phyloP scores from a whole-genome alignment of 768 basidiomycete genomes.

The Inosperma sp. region DNA sequence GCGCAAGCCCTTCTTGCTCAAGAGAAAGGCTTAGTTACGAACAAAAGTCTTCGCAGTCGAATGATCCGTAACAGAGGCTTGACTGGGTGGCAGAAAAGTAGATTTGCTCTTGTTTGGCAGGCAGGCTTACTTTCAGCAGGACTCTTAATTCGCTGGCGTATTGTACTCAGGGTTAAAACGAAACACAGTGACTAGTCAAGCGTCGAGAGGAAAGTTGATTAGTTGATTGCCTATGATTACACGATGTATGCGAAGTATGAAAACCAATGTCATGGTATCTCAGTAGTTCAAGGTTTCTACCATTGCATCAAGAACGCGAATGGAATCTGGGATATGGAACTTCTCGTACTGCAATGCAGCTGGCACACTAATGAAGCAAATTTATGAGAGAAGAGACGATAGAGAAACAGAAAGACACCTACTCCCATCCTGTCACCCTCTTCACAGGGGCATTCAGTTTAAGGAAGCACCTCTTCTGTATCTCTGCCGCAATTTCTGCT shows the following conservation, averaged over 20 bases:
- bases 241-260: neutral
- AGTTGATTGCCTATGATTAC: neutral
- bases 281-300: conserved; percentile 78
- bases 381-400: conserved; percentile 1
- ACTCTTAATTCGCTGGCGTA: conserved; percentile 45
- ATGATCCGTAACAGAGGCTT: conserved; percentile 31
- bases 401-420: conserved; percentile 34
- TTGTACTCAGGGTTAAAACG: too few species aligned
- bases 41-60: conserved; percentile 23
- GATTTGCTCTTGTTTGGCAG: conserved; percentile 49
- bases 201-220: neutral
- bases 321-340: conserved; percentile 84
- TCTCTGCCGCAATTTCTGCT: conserved; percentile 85
- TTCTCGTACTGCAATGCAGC: conserved; percentile 84
- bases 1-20: conserved; percentile 22
- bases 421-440: conserved; percentile 93
- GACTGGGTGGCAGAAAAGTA: conserved; percentile 42
- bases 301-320: conserved; percentile 78
- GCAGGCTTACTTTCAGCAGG: conserved; percentile 44
- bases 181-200: neutral
- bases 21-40: conserved; percentile 25
- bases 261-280: conserved; percentile 8
- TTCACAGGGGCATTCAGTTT: conserved; percentile 84
- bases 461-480: conserved; percentile 86
- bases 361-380: conserved; percentile 55